These are phyloP conservation scores for Hippophae rhamnoides DNA, from an alignment of 306 rosid genomes.

Conservation along the genomic window DNA sequence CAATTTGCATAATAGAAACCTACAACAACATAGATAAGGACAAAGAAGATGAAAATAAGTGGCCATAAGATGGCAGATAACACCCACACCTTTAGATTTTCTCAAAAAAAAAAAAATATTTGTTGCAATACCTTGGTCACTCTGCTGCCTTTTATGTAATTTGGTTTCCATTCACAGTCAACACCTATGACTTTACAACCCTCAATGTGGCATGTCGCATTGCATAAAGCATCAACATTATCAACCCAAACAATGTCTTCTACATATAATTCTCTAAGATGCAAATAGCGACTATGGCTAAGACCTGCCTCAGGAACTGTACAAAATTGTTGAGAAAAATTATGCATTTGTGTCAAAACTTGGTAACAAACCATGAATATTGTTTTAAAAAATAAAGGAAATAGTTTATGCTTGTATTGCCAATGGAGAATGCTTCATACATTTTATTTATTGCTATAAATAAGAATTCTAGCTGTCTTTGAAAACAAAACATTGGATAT, in stretches of 20 bases:
- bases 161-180: conserved; percentile 99
- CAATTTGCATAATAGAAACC: conserved; percentile 97
- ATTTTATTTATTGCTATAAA: no score
- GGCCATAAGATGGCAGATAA: no score
- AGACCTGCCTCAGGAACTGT: conserved; percentile 53
- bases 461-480: no score
- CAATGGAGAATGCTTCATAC: no score
- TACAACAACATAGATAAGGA: conserved; percentile 21
- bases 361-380: neutral
- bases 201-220: conserved; percentile 65
- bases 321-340: neutral
- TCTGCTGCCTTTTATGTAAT: conserved; percentile 57
- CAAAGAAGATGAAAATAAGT: no score
- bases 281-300: conserved; percentile 47
- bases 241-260: conserved; percentile 76
- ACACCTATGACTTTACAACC: conserved; percentile 72
- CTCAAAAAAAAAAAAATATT: neutral
- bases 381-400: no score
- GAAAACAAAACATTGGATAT: neutral
- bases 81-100: no score
- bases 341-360: conserved; percentile 3
- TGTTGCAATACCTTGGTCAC: conserved; percentile 60
- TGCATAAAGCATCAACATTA: conserved; percentile 45
- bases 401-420: no score
- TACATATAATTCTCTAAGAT: conserved; percentile 47